phyloP scores from a whole-genome alignment of 23 red algal species.

The Gracilaria gracilis region DNA sequence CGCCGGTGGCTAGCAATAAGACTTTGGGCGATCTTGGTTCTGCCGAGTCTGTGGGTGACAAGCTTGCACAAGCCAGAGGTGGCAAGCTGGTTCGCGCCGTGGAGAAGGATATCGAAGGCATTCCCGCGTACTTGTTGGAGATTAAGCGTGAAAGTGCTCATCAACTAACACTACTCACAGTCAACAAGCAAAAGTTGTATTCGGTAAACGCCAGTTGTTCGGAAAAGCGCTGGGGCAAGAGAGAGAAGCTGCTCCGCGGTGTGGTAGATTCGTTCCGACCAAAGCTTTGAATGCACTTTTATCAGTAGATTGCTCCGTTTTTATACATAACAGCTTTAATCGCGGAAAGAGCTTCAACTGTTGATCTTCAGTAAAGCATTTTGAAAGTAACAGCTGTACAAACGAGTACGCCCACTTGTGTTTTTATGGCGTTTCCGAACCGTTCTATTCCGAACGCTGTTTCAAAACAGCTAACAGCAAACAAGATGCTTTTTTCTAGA shows the following conservation, averaged over 20 bases:
- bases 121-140: slow-evolving; percentile 86
- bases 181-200: slow-evolving; percentile 92
- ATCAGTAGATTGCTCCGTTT: neutral
- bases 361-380: neutral
- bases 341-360: neutral
- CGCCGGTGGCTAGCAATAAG: slow-evolving; percentile 71
- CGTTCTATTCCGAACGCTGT: no score
- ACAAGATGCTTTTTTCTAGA: neutral
- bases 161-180: slow-evolving; percentile 80
- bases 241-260: slow-evolving; percentile 84
- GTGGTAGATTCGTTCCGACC: slow-evolving; percentile 88
- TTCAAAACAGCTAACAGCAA: no score
- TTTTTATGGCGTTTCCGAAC: neutral
- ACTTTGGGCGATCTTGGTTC: slow-evolving; percentile 73
- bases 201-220: slow-evolving; percentile 84
- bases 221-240: slow-evolving; percentile 77
- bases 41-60: slow-evolving; percentile 70
- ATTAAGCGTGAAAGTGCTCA: slow-evolving; percentile 70
- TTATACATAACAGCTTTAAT: neutral
- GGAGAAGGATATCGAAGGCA: slow-evolving; percentile 67
- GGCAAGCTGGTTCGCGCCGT: slow-evolving; percentile 71
- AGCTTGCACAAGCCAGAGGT: slow-evolving; percentile 62
- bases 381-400: neutral
- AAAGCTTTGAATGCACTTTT: slow-evolving; percentile 59
- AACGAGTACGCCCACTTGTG: neutral